Evolutionary conservation across 2,329 filamentous ascomycete species (phyloP), one percentile per base, ranked within the genome.

Genomic region (Penicillium sp.): DNA sequence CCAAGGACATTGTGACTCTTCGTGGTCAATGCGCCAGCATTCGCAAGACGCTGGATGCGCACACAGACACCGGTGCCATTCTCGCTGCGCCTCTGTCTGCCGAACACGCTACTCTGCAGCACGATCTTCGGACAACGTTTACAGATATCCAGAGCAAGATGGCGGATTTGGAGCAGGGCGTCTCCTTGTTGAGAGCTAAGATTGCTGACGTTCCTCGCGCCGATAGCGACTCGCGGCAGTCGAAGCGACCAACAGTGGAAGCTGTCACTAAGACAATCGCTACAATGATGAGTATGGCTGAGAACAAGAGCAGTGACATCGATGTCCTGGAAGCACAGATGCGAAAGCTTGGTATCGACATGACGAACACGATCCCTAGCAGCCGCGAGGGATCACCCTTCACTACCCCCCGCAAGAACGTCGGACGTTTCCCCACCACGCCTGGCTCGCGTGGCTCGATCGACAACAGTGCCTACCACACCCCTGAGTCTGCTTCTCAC

Each of bases 251-350:
- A 0, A 97, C 93, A 0, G 90, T 97, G 10, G 95, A 97, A 66
- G 91, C 91, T 0, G 90, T 99, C 21, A 88, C 93, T 64, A 90
- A 90, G 58, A 99, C 95, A 1, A 96, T 99, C 63, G 81, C 82
- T 56, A 96, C 95, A 70, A 93, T 99, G 89, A 97, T 93, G 33
- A 84, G 81, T 58, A 93, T 97, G 88, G 90, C 90, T 0, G 91
- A 98, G 79, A 91, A 91, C 77, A 90, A 91, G 71, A 95, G 90
- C 70, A 90, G 89, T 56, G 93, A 98, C 67, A 87, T 99, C 52
- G 91, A 96, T 71, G 86, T 96, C 7, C 82, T 98, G 31, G 95
- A 98, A 76, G 85, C 87, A 48, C 90, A 96, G 71, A 86, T 99
- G 77, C 87, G 89, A 57, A 90, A 87, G 70, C 75, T 96, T 22